Percentiles rank a stretch among this genome's conserved stretches.
These are phyloP conservation scores for Barbarea vulgaris DNA, from an alignment of 345 rosid species.

Conservation along the genomic window DNA sequence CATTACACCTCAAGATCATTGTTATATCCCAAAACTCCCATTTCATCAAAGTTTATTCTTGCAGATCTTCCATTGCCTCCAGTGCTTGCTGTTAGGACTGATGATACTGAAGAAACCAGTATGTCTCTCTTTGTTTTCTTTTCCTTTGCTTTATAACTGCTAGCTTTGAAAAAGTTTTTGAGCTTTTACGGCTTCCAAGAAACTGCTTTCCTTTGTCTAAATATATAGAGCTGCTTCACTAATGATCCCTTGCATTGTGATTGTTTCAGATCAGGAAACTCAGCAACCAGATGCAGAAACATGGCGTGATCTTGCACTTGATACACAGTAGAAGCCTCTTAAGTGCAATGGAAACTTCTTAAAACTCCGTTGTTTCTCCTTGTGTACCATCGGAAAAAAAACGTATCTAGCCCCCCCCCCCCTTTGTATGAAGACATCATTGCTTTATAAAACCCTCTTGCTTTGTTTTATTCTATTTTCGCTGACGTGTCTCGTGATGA, in stretches of 20 bases:
- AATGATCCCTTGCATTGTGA: background rate
- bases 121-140: slow-evolving; percentile 30
- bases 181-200: background rate
- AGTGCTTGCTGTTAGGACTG: slow-evolving; percentile 66
- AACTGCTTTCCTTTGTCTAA: background rate
- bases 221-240: background rate
- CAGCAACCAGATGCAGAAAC: slow-evolving; percentile 63
- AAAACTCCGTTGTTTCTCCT: background rate
- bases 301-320: slow-evolving; percentile 88
- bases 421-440: slow-evolving; percentile 20
- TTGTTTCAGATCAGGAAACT: slow-evolving; percentile 70
- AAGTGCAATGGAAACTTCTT: background rate
- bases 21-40: background rate
- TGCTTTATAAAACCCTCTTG: background rate
- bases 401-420: background rate
- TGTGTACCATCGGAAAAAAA: slow-evolving; percentile 21
- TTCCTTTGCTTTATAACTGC: background rate
- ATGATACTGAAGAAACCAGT: slow-evolving; percentile 94
- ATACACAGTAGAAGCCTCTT: slow-evolving; percentile 48
- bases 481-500: background rate
- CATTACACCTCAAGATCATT: background rate
- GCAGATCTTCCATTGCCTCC: slow-evolving; percentile 89
- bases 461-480: background rate
- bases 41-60: slow-evolving; percentile 17
- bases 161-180: slow-evolving; percentile 1